A percentile compares a stretch with the other conserved stretches of the same genome.
Conservation (phyloP, 331 rosid species). For the Malus hybrid region DNA sequence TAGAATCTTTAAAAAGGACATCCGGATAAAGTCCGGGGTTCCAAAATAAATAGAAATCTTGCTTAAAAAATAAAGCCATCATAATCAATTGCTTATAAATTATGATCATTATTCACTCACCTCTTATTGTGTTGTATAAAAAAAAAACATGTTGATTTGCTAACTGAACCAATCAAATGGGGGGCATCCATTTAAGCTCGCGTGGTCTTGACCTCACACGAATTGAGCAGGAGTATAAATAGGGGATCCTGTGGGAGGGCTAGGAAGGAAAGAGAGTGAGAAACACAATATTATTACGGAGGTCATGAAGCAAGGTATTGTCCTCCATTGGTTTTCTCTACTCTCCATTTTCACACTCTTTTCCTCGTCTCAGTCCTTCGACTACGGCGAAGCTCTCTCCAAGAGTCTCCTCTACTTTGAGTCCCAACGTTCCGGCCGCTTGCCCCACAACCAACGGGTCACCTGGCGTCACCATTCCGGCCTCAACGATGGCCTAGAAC, state of each 20-base stretch:
- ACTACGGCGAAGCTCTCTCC: slow-evolving; percentile 56
- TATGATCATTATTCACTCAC: not conserved
- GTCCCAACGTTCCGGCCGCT: slow-evolving; percentile 77
- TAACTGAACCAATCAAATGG: not conserved
- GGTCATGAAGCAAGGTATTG: slow-evolving; percentile 20
- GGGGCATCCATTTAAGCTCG: not conserved
- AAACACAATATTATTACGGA: not conserved
- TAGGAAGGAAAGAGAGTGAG: not conserved
- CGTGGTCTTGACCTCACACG: not conserved
- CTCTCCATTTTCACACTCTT: slow-evolving; percentile 24
- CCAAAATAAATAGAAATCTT: too few relatives aligned
- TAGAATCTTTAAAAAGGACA: too few relatives aligned
- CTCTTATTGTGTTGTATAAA: too few relatives aligned
- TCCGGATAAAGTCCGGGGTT: too few relatives aligned
- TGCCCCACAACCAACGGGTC: slow-evolving; percentile 72
- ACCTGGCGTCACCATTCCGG: slow-evolving; percentile 80
- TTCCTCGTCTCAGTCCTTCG: slow-evolving; percentile 31
- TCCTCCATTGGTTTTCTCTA: slow-evolving; percentile 24
- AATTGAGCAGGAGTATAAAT: not conserved
- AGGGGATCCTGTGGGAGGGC: not conserved
- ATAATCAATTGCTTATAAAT: not conserved
- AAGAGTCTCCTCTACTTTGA: slow-evolving; percentile 74
- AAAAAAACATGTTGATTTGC: not conserved
- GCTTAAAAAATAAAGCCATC: too few relatives aligned
- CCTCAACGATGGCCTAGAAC: slow-evolving; percentile 70